Evolutionary conservation across 108 stramenopile genomes (phyloP), one percentile per base, ranked within the genome.

Genomic region (Seminavis robusta): DNA sequence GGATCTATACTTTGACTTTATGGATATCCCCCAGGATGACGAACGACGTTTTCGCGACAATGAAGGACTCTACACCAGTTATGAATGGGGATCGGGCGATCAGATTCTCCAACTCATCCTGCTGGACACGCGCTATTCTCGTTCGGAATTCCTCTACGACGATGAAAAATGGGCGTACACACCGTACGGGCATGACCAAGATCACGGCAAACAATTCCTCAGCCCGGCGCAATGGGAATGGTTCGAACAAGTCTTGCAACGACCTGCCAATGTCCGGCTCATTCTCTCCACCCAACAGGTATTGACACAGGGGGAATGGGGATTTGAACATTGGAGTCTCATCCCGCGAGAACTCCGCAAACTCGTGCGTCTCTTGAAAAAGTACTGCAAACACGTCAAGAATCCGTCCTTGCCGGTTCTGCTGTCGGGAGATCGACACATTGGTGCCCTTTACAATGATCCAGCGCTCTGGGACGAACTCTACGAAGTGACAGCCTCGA

Each of bases 281-380:
- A 31, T 67, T 24, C 59, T 67, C 19, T 52, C 38, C 59, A 27
- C 66, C n/a, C 40, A 52, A 30, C 66, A 67, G 46, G 66, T 60
- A 4, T 31, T 61, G 27, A 36, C 28, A 15, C 26, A 28, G 15
- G 66, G 26, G 31, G 33, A 17, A 20, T n/a, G n/a, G n/a, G 28
- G 21, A 15, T 59, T 52, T 20, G 66, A 67, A 24, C 40, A 38
- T 19, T 67, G 66, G 66, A 36, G 59, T 5, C 49, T 42, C 10
- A 16, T 67, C 15, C 66, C 66, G 6, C 25, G 26, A 31, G 66
- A 67, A 33, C 33, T 27, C 11, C 20, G 38, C n/a, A 28, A 50
- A 30, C 58, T 67, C 5, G 4, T 24, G 33, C 10, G 54, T 8
- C 27, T 61, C 8, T 9, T 67, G 21, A 26, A 47, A 48, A 25